Conservation (phyloP, 2,329 filamentous ascomycete genomes). For the Alternaria viburni region DNA sequence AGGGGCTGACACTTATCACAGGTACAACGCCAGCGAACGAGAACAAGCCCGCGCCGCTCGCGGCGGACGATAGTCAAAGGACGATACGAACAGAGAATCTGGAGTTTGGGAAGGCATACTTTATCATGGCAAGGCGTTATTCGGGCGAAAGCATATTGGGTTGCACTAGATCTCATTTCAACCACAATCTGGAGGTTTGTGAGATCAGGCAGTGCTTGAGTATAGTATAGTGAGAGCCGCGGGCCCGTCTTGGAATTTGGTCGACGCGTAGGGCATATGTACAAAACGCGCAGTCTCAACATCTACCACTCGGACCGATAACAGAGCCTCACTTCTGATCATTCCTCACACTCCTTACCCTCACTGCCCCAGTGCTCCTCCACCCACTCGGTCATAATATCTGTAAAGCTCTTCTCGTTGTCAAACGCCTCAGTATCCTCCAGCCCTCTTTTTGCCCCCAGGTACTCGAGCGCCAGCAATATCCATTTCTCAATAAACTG, state of each 20-base stretch:
- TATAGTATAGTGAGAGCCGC: background rate
- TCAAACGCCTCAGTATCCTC: slow-evolving; percentile 61
- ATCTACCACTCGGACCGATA: background rate
- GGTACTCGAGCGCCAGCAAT: slow-evolving; percentile 72
- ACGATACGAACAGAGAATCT: slow-evolving; percentile 7
- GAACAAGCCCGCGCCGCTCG: slow-evolving; percentile 42
- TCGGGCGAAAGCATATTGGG: slow-evolving; percentile 8
- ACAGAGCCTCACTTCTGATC: background rate
- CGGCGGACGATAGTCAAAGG: slow-evolving; percentile 22
- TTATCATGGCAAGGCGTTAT: slow-evolving; percentile 27
- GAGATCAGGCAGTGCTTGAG: background rate
- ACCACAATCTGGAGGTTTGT: background rate
- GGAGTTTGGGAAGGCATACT: slow-evolving; percentile 22
- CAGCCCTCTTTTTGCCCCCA: slow-evolving; percentile 58
- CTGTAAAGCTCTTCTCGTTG: slow-evolving; percentile 61
- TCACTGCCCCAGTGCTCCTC: slow-evolving; percentile 58
- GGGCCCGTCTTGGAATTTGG: background rate
- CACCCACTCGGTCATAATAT: slow-evolving; percentile 66
- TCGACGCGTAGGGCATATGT: background rate
- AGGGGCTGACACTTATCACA: slow-evolving; percentile 33
- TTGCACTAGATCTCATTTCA: background rate
- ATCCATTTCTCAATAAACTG: slow-evolving; percentile 90
- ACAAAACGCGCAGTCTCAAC: background rate
- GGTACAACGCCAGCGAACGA: slow-evolving; percentile 46
- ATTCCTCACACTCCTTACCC: slow-evolving; percentile 12